A percentile compares a stretch with the other conserved stretches of the same genome.
Evolutionary conservation across 768 basidiomycete species (phyloP).

Genomic region (Trichaptum fuscoviolaceum): DNA sequence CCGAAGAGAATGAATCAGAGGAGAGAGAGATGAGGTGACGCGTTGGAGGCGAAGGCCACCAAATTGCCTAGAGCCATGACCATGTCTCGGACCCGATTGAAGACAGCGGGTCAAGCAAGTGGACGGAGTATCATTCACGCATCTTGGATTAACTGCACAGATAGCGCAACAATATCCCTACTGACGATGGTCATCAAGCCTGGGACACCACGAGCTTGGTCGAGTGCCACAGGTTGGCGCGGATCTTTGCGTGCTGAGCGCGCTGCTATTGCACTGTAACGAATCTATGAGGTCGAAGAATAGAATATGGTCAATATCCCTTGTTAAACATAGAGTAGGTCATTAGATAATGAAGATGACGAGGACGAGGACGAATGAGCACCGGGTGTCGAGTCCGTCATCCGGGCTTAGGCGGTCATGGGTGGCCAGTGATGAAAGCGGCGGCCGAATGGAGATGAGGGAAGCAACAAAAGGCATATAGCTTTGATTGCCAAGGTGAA

Average conservation of each 20-base stretch:
- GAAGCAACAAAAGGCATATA: no score
- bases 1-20: background rate
- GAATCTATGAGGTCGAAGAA: conserved; percentile 37
- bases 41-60: background rate
- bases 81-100: background rate
- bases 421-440: conserved; percentile 1
- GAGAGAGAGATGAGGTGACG: background rate
- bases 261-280: conserved; percentile 56
- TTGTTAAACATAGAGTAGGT: background rate
- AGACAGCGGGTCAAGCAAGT: background rate
- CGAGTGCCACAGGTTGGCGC: conserved; percentile 55
- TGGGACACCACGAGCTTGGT: conserved; percentile 54
- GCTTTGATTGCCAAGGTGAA: conserved; percentile 1
- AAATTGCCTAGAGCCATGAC: background rate
- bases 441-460: no score
- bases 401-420: background rate
- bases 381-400: conserved; percentile 2
- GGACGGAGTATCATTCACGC: background rate
- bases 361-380: background rate
- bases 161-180: conserved; percentile 4
- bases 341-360: background rate
- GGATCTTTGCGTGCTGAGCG: conserved; percentile 50
- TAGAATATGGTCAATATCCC: background rate
- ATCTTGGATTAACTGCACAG: background rate
- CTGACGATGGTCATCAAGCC: conserved; percentile 70